These are phyloP conservation scores for Wickerhamiella sergipiensis DNA, from an alignment of 805 yeast genomes.

Conservation along the genomic window DNA sequence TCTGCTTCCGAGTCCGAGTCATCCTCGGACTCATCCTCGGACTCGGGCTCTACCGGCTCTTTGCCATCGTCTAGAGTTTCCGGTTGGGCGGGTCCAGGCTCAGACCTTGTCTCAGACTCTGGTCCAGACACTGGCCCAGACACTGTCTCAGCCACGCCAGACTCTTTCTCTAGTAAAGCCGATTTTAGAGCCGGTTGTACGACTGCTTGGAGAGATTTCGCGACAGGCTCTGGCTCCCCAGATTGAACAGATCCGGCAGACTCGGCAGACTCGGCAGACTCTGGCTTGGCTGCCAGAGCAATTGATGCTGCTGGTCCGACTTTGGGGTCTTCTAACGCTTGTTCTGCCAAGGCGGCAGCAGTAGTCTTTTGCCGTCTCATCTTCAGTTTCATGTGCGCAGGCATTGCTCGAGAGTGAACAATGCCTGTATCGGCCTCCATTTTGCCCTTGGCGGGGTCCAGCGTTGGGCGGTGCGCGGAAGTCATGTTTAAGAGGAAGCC, in stretches of 20 bases:
- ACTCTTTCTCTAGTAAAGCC: too few species aligned
- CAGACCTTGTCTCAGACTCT: too few species aligned
- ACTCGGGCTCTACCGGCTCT: background rate
- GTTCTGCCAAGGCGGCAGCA: background rate
- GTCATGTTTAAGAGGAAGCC: background rate
- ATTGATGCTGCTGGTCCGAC: too few species aligned
- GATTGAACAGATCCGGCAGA: too few species aligned
- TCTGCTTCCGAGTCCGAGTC: background rate
- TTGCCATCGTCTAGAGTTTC: background rate
- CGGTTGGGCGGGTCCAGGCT: background rate
- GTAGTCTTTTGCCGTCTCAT: slow-evolving; percentile 1
- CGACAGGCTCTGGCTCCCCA: too few species aligned
- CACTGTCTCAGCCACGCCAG: too few species aligned
- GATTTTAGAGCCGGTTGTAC: too few species aligned
- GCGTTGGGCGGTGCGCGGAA: slow-evolving; percentile 14
- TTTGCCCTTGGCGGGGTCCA: slow-evolving; percentile 16
- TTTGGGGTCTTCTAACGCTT: background rate
- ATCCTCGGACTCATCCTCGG: slow-evolving; percentile 6
- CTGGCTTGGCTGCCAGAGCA: too few species aligned
- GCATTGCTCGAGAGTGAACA: slow-evolving; percentile 13
- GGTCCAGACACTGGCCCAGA: too few species aligned
- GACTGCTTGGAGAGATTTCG: too few species aligned
- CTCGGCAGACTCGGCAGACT: too few species aligned
- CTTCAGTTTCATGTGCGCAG: slow-evolving; percentile 15
- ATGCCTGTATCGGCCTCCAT: slow-evolving; percentile 11